Evolutionary conservation across 345 rosid species (phyloP).

Genomic region (Syzygium oleosum): DNA sequence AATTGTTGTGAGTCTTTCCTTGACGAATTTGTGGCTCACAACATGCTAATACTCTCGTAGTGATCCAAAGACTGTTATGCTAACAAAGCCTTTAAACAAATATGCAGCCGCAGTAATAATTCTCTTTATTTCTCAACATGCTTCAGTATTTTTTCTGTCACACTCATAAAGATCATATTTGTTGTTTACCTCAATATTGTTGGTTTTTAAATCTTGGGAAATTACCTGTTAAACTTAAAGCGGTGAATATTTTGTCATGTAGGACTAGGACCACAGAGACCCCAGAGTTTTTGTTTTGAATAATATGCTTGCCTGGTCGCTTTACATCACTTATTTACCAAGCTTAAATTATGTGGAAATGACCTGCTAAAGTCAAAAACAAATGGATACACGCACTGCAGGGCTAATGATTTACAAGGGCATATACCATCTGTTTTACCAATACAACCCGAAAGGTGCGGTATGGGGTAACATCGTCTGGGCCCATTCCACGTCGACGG

Average conservation of each 20-base stretch:
- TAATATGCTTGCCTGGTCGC: neutral
- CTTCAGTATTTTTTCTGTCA: neutral
- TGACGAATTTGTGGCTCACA: too few relatives aligned
- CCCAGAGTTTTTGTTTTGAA: neutral
- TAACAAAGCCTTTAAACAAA: neutral
- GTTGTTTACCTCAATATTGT: neutral
- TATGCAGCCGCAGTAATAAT: neutral
- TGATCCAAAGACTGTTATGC: too few relatives aligned
- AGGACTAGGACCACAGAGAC: neutral
- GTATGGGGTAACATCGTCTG: constrained; percentile 57
- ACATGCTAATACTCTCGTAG: too few relatives aligned
- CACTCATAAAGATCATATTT: neutral
- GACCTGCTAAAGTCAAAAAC: neutral
- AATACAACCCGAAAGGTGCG: constrained; percentile 42
- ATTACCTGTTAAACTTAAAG: neutral
- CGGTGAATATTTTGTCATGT: neutral
- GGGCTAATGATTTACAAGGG: constrained; percentile 52
- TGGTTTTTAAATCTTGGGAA: neutral
- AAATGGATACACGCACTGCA: neutral
- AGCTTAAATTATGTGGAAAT: neutral
- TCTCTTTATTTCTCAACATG: neutral
- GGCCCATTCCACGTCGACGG: constrained; percentile 57
- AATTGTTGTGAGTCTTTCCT: too few relatives aligned
- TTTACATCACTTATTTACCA: neutral
- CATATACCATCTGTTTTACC: constrained; percentile 50